A percentile compares a stretch with the other conserved stretches of the same genome.
phyloP scores from a whole-genome alignment of 225 moss, liverwort and hornwort genomes.

The Lunularia cruciata region DNA sequence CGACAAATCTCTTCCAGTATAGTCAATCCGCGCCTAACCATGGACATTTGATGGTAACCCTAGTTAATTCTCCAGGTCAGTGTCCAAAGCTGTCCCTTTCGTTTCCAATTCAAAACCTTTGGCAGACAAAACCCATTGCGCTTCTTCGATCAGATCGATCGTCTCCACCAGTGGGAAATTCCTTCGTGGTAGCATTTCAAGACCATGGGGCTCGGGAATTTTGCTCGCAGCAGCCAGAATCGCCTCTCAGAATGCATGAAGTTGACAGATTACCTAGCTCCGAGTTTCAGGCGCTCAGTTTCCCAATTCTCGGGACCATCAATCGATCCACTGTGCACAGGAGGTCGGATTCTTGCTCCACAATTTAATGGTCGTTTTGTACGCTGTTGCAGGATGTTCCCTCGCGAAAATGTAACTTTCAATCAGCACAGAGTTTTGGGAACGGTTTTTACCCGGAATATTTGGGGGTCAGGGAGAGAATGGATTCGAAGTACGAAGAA shows the following conservation, averaged over 20 bases:
- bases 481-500: slow-evolving; percentile 16
- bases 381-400: background rate
- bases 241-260: background rate
- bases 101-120: too few relatives aligned
- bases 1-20: too few relatives aligned
- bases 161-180: too few relatives aligned
- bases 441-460: slow-evolving; percentile 13
- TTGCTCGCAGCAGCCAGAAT: slow-evolving; percentile 17
- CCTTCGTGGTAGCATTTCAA: too few relatives aligned
- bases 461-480: slow-evolving; percentile 23
- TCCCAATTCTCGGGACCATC: background rate
- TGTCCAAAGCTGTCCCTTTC: too few relatives aligned
- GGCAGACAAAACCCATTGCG: too few relatives aligned
- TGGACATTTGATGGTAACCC: too few relatives aligned
- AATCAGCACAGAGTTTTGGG: background rate
- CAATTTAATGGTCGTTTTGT: background rate
- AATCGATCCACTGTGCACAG: background rate
- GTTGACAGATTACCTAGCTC: background rate
- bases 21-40: too few relatives aligned
- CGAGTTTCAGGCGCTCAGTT: background rate
- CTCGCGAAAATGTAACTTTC: background rate
- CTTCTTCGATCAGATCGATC: too few relatives aligned
- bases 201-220: slow-evolving; percentile 6
- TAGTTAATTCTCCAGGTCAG: too few relatives aligned
- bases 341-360: background rate